Evolutionary conservation across 176 grass and related monocot genomes (phyloP).

Genomic region (Dendrocalamus sinicus): DNA sequence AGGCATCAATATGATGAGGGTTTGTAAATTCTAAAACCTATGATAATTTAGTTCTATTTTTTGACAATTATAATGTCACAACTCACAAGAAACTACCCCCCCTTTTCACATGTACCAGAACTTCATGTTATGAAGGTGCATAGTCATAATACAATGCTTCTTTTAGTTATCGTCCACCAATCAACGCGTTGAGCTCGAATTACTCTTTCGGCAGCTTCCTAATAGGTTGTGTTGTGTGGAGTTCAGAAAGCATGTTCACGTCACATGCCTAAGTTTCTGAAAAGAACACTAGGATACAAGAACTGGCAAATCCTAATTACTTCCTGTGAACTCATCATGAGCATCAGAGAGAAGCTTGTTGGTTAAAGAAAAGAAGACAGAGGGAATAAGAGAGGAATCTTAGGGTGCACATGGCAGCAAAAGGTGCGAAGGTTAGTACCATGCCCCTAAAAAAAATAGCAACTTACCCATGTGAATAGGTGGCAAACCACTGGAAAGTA

Average conservation of each 20-base stretch:
- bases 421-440: conserved; percentile 55
- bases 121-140: not conserved
- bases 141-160: not conserved
- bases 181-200: conserved; percentile 18
- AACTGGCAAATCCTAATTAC: conserved; percentile 42
- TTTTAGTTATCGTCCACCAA: not conserved
- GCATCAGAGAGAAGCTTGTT: conserved; percentile 36
- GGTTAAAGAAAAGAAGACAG: conserved; percentile 47
- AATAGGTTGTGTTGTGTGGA: not conserved
- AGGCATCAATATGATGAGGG: not conserved
- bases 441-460: conserved; percentile 37
- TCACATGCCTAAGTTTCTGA: conserved; percentile 43
- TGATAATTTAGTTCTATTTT: not conserved
- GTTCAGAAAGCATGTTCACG: conserved; percentile 43
- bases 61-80: not conserved
- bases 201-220: conserved; percentile 16
- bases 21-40: not conserved
- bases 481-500: conserved; percentile 61
- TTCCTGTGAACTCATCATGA: conserved; percentile 52
- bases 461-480: conserved; percentile 65
- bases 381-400: conserved; percentile 47
- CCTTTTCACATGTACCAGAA: not conserved
- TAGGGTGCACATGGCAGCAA: conserved; percentile 60
- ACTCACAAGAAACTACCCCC: not conserved
- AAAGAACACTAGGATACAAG: conserved; percentile 23